Base-by-base conservation (phyloP, 2,329 filamentous ascomycete species). In the Penicillium sclerotigenum region DNA sequence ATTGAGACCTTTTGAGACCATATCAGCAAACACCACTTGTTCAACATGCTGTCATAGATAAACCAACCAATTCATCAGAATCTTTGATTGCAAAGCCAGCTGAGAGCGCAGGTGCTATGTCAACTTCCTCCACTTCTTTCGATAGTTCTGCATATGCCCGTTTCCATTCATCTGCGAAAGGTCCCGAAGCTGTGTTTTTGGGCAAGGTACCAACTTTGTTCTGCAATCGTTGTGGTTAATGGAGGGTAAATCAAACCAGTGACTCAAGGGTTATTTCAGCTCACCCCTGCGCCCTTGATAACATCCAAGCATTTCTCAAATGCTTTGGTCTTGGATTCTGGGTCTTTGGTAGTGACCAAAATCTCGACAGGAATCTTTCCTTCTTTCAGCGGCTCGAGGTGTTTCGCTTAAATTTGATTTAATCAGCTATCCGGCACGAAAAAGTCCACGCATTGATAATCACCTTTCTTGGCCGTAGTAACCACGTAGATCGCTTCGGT, bases 81-180 rank as follows among this genome's bases (percentile, higher is more conserved):
- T 97, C 94, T 76, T 99, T 99, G 73, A 96, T 84, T 16, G 93
- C 88, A 72, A 99, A 89, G 49, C 91, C 91, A 40, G 87, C 84
- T 9, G 94, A 97, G 31, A 99, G 81, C 13, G 91, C 92, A 18
- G 83, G 76, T 4, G 89, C 84, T 61, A 97, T 87, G 68, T 99
- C 95, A 40, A 95, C 87, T 73, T 96, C 88, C 72, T 97, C 90
- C 14, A 91, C 78, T 59, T 95, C 92, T 71, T 94, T 92, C 72
- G 87, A 88, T 59, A 90, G 85, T 22, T 89, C 88, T 55, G 81
- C 80, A 66, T 90, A 93, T 4, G 86, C 76, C 65, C 90, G 90
- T 77, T 94, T 96, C 94, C 94, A 99, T 74, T 99, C 94, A 52
- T 96, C 91, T 68, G 93, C 87, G 67, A 99, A 97, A 0, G 91